Conservation (phyloP, 306 rosid genomes). For the Bauhinia variegata region DNA sequence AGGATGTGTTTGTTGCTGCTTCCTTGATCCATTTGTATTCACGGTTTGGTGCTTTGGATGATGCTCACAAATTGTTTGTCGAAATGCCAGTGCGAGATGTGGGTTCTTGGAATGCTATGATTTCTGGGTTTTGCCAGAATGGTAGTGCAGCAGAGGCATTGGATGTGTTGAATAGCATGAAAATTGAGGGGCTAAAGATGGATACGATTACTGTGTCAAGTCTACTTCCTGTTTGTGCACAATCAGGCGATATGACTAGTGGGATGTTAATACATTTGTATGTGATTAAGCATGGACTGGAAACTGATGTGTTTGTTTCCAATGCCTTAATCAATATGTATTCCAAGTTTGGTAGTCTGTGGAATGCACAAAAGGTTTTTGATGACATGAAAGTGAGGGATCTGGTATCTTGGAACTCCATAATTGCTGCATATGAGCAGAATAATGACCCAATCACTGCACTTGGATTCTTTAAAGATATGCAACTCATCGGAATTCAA, state of each 20-base stretch:
- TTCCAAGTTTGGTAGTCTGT: conserved; percentile 48
- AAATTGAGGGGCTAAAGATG: conserved; percentile 41
- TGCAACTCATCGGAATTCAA: conserved; percentile 43
- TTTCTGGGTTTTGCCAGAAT: conserved; percentile 52
- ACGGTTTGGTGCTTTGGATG: conserved; percentile 35
- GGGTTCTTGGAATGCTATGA: conserved; percentile 60
- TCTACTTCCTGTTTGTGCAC: conserved; percentile 50
- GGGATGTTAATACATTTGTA: conserved; percentile 54
- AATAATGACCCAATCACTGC: conserved; percentile 46
- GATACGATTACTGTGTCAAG: conserved; percentile 46
- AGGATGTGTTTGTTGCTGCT: conserved; percentile 53
- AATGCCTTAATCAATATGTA: conserved; percentile 55
- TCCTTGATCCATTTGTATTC: conserved; percentile 48
- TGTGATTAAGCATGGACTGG: conserved; percentile 55
- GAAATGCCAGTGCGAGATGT: conserved; percentile 47
- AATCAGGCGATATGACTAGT: conserved; percentile 29
- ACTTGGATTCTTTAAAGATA: conserved; percentile 39
- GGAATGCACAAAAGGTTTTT: conserved; percentile 44
- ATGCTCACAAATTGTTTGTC: conserved; percentile 41
- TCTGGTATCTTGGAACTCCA: conserved; percentile 49
- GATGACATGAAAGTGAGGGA: conserved; percentile 47
- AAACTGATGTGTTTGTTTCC: conserved; percentile 45
- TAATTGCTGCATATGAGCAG: conserved; percentile 52
- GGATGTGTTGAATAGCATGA: conserved; percentile 42
- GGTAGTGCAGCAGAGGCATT: conserved; percentile 42